These are phyloP conservation scores for Fraxinus ornus DNA, from an alignment of 305 asterid genomes.

Conservation along the genomic window DNA sequence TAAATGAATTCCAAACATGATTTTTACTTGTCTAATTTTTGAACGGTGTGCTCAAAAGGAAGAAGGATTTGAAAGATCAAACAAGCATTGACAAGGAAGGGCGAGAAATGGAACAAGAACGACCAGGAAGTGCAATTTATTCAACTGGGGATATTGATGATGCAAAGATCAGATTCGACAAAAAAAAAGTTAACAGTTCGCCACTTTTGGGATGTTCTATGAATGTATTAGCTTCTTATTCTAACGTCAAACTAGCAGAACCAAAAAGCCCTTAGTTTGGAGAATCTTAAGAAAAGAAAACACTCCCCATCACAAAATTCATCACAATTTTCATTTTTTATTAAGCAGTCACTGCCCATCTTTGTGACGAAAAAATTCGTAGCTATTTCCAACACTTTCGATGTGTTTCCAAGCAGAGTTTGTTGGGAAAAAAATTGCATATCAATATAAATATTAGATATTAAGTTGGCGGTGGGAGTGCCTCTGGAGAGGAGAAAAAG, in stretches of 20 bases:
- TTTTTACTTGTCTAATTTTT: not conserved
- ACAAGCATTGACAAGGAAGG: not conserved
- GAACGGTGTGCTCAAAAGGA: not conserved
- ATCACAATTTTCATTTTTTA: not conserved
- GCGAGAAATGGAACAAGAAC: not conserved
- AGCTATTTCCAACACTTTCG: no score
- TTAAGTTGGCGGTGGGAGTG: not conserved
- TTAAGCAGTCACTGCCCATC: not conserved
- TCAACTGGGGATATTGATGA: no score
- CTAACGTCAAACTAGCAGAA: not conserved
- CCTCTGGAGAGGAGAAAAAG: not conserved
- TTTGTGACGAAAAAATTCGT: not conserved
- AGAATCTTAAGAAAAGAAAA: not conserved
- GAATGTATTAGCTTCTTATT: not conserved
- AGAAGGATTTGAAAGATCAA: not conserved
- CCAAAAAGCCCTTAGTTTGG: not conserved
- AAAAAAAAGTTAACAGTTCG: no score
- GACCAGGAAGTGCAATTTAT: no score
- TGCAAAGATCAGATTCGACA: not conserved
- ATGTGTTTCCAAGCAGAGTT: no score
- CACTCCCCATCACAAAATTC: not conserved
- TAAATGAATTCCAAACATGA: not conserved
- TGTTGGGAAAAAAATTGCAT: no score
- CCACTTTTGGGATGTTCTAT: not conserved
- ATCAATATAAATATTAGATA: no score